A percentile compares a stretch with the other conserved stretches of the same genome.
Evolutionary conservation across 1,284 basidiomycete species (phyloP).

Genomic region (Austropuccinia psidii): DNA sequence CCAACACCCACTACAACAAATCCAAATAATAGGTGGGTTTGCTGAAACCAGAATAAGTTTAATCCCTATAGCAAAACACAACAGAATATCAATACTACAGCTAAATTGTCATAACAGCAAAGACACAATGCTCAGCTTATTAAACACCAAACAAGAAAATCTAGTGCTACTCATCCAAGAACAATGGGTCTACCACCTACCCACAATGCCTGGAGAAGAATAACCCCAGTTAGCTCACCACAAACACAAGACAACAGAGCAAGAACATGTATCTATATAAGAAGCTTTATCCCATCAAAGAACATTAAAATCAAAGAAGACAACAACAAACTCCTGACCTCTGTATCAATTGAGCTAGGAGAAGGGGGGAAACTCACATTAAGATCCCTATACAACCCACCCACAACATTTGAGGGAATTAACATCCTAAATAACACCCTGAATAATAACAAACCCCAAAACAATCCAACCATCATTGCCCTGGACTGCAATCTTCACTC

Average conservation of each 20-base stretch:
- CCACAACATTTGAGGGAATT: not conserved
- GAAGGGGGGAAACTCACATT: too few relatives aligned
- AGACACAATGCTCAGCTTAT: not conserved
- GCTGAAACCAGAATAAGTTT: too few relatives aligned
- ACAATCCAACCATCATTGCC: not conserved
- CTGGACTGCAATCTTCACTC: constrained; percentile 14
- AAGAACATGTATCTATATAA: not conserved
- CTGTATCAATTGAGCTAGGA: too few relatives aligned
- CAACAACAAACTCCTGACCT: too few relatives aligned
- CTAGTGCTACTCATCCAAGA: not conserved
- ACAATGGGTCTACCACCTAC: not conserved
- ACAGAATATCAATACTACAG: too few relatives aligned
- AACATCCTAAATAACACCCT: not conserved
- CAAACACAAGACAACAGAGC: not conserved
- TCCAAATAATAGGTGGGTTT: too few relatives aligned
- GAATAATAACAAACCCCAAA: not conserved
- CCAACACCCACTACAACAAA: too few relatives aligned
- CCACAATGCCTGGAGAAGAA: not conserved
- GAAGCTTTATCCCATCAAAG: not conserved
- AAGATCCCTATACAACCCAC: too few relatives aligned
- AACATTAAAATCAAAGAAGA: not conserved
- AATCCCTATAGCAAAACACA: too few relatives aligned
- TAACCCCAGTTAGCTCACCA: not conserved
- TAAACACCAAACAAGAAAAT: not conserved
- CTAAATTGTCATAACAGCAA: constrained; percentile 13